phyloP scores from a whole-genome alignment of 2,329 filamentous ascomycete genomes.

The Huntiella moniliformis region DNA sequence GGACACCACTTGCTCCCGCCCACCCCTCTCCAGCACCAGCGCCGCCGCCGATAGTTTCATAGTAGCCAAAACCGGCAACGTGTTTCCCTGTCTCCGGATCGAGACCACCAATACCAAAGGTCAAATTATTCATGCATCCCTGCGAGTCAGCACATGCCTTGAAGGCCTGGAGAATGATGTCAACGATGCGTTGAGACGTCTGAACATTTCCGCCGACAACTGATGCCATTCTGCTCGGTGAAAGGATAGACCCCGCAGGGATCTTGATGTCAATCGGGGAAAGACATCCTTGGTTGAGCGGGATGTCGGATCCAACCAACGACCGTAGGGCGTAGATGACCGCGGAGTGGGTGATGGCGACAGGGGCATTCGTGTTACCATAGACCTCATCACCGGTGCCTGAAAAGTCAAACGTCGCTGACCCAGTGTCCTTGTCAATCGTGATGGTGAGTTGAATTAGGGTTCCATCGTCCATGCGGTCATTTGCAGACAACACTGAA shows the following conservation, averaged over 20 bases:
- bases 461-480: constrained; percentile 72
- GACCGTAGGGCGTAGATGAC: constrained; percentile 74
- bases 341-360: constrained; percentile 68
- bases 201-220: constrained; percentile 67
- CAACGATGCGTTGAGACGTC: constrained; percentile 26
- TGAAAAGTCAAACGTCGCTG: constrained; percentile 62
- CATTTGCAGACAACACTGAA: constrained; percentile 49
- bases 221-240: constrained; percentile 56
- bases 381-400: constrained; percentile 68
- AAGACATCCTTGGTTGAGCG: constrained; percentile 66
- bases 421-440: constrained; percentile 56
- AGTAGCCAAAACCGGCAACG: constrained; percentile 26
- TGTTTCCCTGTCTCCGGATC: constrained; percentile 19
- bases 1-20: constrained; percentile 25
- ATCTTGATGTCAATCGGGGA: constrained; percentile 59
- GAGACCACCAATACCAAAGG: constrained; percentile 51
- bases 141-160: constrained; percentile 61
- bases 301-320: constrained; percentile 64
- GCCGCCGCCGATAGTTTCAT: constrained; percentile 46
- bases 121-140: constrained; percentile 69
- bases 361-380: constrained; percentile 62
- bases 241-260: constrained; percentile 53
- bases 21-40: constrained; percentile 46
- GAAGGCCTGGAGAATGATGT: constrained; percentile 47
- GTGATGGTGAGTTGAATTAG: constrained; percentile 57